Percentiles rank a stretch among this genome's conserved stretches.
These are phyloP conservation scores for Eucalyptus cloeziana DNA, from an alignment of 345 rosid genomes.

Conservation along the genomic window DNA sequence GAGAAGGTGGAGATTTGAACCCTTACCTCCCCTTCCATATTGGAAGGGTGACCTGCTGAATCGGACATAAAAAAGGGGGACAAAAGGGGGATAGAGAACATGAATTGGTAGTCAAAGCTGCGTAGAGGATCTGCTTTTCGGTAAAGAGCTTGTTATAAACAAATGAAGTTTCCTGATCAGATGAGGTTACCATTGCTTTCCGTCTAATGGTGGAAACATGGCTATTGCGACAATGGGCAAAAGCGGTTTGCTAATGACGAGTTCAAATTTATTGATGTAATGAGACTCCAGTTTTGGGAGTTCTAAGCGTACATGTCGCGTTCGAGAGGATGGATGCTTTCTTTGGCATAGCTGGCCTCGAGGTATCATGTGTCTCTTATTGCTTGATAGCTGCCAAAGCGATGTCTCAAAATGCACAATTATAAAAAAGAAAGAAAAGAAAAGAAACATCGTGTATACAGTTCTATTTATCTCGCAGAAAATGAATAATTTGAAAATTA, in stretches of 20 bases:
- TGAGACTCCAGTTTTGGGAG: neutral
- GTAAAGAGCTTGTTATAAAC: neutral
- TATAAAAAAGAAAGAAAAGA: neutral
- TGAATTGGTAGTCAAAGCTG: rapidly evolving
- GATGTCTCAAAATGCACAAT: neutral
- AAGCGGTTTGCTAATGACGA: neutral
- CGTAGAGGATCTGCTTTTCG: neutral
- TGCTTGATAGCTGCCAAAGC: neutral
- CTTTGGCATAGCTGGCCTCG: neutral
- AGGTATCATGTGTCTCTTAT: neutral
- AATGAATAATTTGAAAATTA: neutral
- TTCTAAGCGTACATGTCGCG: neutral
- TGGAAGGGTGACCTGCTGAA: neutral
- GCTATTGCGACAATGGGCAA: neutral
- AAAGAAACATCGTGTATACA: no score
- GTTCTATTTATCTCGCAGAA: no score
- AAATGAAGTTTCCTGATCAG: neutral
- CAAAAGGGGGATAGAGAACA: neutral
- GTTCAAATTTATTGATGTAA: neutral
- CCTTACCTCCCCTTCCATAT: no score
- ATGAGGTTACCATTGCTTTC: neutral
- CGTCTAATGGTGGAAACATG: neutral
- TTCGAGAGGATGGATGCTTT: neutral
- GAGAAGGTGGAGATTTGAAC: no score
- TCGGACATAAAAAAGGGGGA: neutral